Evolutionary conservation across 805 yeast genomes (phyloP), one percentile per base, ranked within the genome.

Genomic region (Nakazawaea pomicola): DNA sequence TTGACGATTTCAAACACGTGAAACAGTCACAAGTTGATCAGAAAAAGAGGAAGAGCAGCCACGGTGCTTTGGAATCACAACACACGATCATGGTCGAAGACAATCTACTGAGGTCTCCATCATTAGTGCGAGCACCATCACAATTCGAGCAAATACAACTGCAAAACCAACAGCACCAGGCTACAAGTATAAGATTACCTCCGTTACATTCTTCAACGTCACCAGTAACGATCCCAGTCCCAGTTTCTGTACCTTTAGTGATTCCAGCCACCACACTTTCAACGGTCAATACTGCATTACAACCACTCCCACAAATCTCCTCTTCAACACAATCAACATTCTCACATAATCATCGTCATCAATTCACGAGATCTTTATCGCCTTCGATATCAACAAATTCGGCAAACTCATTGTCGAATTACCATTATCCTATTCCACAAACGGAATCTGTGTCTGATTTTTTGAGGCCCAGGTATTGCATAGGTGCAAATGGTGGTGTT

Each of bases 1-100:
- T 76, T 1, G 75, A 67, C 31, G 76, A 72, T 54, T 71, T 72
- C 50, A 64, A 62, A 50, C 71, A 70, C 45, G 59, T 69, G 25
- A 55, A 73, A 23, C 62, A 54, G 39, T 48, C 10, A 30, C 20
- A 30, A 16, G 10, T 16, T 6, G 9, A 30, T 10, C 21, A 30
- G 17, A 16, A 30, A 18, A 15, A 10, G 18, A n/a, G 29, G 7
- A 23, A 23, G 25, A 23, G 10, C 10, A 23, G 25, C 25, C 7
- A 23, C 7, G 25, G 10, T 7, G 10, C 10, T n/a, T n/a, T n/a
- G n/a, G n/a, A n/a, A n/a, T n/a, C n/a, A n/a, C n/a, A n/a, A n/a
- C n/a, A n/a, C n/a, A n/a, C n/a, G n/a, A n/a, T n/a, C n/a, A n/a
- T n/a, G n/a, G n/a, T n/a, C n/a, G n/a, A n/a, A n/a, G n/a, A n/a